Base-by-base conservation (phyloP, 805 yeast genomes). In the Starmerella kuoi region DNA sequence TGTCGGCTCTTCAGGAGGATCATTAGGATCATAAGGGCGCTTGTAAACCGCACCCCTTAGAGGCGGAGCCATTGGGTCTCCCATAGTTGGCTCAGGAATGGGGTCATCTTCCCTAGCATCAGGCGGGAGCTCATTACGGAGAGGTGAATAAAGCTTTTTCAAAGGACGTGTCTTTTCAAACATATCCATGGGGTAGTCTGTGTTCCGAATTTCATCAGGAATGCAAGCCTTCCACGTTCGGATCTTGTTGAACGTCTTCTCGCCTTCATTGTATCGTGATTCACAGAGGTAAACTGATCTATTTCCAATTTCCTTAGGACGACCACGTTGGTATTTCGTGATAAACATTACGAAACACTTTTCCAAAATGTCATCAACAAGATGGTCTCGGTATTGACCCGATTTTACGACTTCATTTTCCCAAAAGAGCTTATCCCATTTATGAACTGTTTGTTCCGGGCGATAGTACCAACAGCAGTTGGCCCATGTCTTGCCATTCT, bases 171-270 rank as follows among this genome's bases (percentile, higher is more conserved):
- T 76, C 26, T 82, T 80, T 55, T 87, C 96, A 55, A 83, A 88
- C 41, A 64, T 54, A 36, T 61, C 65, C 68, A 65, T 65, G 15
- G 62, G 60, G 46, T 66, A 66, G 49, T 65, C 70, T 3, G 53
- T 48, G 50, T 81, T 86, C 55, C 97, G 76, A 37, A 88, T 81
- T 61, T 88, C 97, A 61, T 91, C 97, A 0, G 98, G 98, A 51
- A 91, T 70, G 67, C 97, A 91, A 5, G 96, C 96, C 62, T 85
- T 88, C 98, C 98, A 91, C 2, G 98, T 88, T 57, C 97, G 74
- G 55, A 91, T 91, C 58, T 88, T 81, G 63, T 88, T 91, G 69
- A 91, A 91, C 23, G 78, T 78, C 60, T 84, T 83, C 55, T 84
- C 94, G 42, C 74, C 70, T 59, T 88, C 96, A 58, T 88, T 88